phyloP scores from a whole-genome alignment of 495 filamentous ascomycete species.

The Neurospora sp. region DNA sequence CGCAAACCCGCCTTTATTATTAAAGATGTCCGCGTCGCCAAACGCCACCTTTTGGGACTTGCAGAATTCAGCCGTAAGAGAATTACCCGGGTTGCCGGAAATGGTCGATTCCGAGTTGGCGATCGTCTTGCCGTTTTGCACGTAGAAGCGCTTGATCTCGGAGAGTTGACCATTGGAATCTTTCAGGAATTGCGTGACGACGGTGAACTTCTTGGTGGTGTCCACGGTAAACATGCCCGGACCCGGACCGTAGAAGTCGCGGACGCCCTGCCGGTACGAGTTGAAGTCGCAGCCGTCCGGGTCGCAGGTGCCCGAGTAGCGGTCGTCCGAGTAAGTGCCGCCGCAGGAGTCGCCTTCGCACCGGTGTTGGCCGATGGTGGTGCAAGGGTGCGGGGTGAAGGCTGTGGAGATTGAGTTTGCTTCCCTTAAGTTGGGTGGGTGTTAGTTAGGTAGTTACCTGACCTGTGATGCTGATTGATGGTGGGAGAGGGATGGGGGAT shows the following conservation, averaged over 20 bases:
- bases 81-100: conserved; percentile 40
- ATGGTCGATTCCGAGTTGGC: conserved; percentile 39
- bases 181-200: conserved; percentile 62
- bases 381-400: conserved; percentile 58
- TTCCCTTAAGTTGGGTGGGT: conserved; percentile 19
- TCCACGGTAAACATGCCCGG: conserved; percentile 40
- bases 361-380: conserved; percentile 40
- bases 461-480: neutral
- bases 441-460: neutral
- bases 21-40: conserved; percentile 50
- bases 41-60: conserved; percentile 26
- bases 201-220: conserved; percentile 54
- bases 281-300: conserved; percentile 66
- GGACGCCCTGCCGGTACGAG: conserved; percentile 54
- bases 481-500: neutral
- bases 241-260: conserved; percentile 49
- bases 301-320: conserved; percentile 53
- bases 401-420: conserved; percentile 17
- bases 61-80: conserved; percentile 15
- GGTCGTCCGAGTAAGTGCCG: conserved; percentile 36
- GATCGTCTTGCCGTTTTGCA: conserved; percentile 55
- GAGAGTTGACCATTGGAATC: too few relatives aligned
- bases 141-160: conserved; percentile 59
- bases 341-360: conserved; percentile 42
- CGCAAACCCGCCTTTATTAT: conserved; percentile 45